Base-by-base conservation (phyloP, 2,329 filamentous ascomycete species). In the Chaetomium sp. region DNA sequence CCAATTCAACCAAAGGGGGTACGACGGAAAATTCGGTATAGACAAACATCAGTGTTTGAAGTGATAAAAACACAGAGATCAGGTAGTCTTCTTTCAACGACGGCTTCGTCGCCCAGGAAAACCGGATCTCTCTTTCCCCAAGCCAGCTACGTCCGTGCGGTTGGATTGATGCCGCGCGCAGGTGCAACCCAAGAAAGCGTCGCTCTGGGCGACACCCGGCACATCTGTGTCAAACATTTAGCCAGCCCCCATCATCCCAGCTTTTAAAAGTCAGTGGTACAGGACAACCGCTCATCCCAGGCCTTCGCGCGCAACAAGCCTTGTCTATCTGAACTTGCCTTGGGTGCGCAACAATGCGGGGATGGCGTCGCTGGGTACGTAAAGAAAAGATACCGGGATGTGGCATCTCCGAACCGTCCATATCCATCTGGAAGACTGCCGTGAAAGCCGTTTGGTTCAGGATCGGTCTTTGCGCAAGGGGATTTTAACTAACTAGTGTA, bases 141-240 rank as follows among this genome's bases (percentile, higher is more conserved):
- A 46, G 12, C 49, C 54, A 36, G 27, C 19, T 19, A 4, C 37
- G 58, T 61, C 58, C 57, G 60, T 62, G 60, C 56, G 40, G 49
- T 59, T 27, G 19, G 19, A 27, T 27, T 59, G 58, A 62, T 57
- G 57, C 58, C 47, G 52, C n/a, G 43, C 19, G 40, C 32, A 40
- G n/a, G 55, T 27, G 19, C 19, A 50, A 43, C 55, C 59, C 51
- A 41, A 46, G 36, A 46, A 33, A 33, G 41, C 12, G 43, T 52
- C 35, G 50, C 49, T 55, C 48, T 57, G 54, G 54, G 52, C 52
- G 49, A 56, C 33, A 41, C 53, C 19, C 35, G 52, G 41, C 41
- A 43, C 44, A 49, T 8, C 5, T 57, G 57, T 54, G 50, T 59
- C 59, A 51, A 54, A 44, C 49, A 56, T 56, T 61, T 61, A 56